A percentile compares a stretch with the other conserved stretches of the same genome.
Evolutionary conservation across 306 rosid species (phyloP).

Genomic region (Datisca glomerata): DNA sequence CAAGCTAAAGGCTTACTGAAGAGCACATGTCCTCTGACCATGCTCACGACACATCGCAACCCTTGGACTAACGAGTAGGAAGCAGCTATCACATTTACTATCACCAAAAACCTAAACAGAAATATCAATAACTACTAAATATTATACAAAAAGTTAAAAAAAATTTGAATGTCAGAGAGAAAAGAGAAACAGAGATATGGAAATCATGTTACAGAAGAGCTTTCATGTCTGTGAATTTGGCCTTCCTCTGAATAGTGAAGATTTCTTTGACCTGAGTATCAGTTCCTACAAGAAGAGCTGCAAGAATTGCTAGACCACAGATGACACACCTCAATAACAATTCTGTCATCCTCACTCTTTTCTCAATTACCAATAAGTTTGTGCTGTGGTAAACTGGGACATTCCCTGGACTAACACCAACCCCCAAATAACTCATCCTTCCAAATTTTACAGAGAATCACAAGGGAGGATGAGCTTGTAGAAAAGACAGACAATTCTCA

Average conservation of each 20-base stretch:
- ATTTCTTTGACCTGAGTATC: constrained; percentile 62
- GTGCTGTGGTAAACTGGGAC: constrained; percentile 53
- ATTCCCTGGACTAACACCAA: constrained; percentile 81
- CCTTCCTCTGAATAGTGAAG: constrained; percentile 54
- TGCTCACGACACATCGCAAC: constrained; percentile 41
- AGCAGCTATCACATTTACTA: constrained; percentile 55
- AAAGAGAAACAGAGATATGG: no score
- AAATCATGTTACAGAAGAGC: constrained; percentile 72
- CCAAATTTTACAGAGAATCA: no score
- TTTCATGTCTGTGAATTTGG: constrained; percentile 72
- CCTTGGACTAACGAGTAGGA: constrained; percentile 61
- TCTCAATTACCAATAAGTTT: constrained; percentile 33
- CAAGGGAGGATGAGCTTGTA: no score
- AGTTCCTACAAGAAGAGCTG: constrained; percentile 69
- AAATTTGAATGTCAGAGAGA: no score
- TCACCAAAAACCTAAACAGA: constrained; percentile 73
- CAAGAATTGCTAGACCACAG: constrained; percentile 47
- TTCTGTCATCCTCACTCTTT: constrained; percentile 50
- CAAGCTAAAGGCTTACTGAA: constrained; percentile 76
- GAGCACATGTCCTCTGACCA: constrained; percentile 49
- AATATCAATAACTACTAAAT: no score
- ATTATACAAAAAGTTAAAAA: no score
- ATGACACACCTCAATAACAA: constrained; percentile 56
- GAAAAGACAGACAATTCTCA: no score
- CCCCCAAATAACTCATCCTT: constrained; percentile 72